Conservation (phyloP, 73 alveolate genomes). For the Symbiodinium pilosum region DNA sequence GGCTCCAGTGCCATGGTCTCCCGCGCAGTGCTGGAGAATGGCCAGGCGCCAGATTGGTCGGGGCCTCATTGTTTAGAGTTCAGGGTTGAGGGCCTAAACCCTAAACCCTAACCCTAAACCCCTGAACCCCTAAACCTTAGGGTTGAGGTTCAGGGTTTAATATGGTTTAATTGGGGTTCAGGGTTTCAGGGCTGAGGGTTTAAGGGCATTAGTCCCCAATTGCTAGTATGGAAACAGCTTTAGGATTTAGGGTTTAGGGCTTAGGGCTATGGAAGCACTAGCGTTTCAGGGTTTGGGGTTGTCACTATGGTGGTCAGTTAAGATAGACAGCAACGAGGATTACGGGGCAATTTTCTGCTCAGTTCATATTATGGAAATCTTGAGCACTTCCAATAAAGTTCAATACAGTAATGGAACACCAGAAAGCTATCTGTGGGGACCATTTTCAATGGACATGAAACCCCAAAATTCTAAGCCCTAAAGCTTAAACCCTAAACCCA, state of each 20-base stretch:
- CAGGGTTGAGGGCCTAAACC: background rate
- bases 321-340: too few relatives aligned
- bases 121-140: background rate
- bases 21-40: constrained; percentile 69
- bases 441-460: too few relatives aligned
- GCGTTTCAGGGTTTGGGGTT: too few relatives aligned
- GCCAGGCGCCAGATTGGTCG: constrained; percentile 86
- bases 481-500: background rate
- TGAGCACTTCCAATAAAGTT: too few relatives aligned
- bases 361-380: too few relatives aligned
- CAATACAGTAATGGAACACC: too few relatives aligned
- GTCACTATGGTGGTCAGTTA: too few relatives aligned
- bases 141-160: background rate
- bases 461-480: background rate
- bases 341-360: too few relatives aligned
- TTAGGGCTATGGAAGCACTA: too few relatives aligned
- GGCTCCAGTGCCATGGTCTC: constrained; percentile 94
- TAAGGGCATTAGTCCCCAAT: background rate
- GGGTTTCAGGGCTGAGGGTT: background rate
- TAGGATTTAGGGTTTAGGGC: too few relatives aligned
- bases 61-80: background rate
- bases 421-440: too few relatives aligned
- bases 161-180: background rate
- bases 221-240: too few relatives aligned
- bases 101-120: background rate